A percentile compares a stretch with the other conserved stretches of the same genome.
These are phyloP conservation scores for Leishmania guyanensis DNA, from an alignment of 208 protist genomes.

Conservation along the genomic window DNA sequence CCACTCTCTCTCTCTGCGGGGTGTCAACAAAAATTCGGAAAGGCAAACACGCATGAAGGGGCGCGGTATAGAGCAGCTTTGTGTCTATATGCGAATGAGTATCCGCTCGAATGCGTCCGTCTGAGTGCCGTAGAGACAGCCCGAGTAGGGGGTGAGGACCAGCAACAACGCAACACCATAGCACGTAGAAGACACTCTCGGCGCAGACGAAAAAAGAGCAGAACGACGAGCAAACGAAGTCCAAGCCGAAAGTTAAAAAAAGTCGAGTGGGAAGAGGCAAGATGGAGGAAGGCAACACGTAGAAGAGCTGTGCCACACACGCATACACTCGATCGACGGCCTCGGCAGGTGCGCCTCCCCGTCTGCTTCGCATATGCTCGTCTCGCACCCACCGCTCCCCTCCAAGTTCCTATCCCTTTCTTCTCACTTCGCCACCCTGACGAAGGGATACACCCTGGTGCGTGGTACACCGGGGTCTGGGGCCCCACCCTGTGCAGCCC, in stretches of 20 bases:
- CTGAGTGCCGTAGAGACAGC: no score
- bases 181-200: not conserved
- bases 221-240: not conserved
- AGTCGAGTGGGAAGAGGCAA: not conserved
- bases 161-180: not conserved
- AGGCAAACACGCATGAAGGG: not conserved
- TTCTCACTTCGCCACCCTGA: not conserved
- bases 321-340: not conserved
- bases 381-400: not conserved
- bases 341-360: not conserved
- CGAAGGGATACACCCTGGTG: not conserved
- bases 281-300: not conserved
- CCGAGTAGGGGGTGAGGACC: no score
- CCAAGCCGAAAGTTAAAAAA: not conserved
- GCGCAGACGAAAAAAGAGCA: not conserved
- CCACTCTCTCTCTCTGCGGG: not conserved
- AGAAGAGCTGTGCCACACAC: not conserved
- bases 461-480: not conserved
- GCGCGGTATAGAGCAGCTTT: no score
- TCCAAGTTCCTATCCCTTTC: not conserved
- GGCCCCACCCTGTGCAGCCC: not conserved
- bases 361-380: not conserved
- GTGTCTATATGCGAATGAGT: no score
- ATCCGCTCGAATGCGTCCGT: no score
- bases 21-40: not conserved